Evolutionary conservation across 2,329 filamentous ascomycete genomes (phyloP).

Genomic region (Talaromyces piceae): DNA sequence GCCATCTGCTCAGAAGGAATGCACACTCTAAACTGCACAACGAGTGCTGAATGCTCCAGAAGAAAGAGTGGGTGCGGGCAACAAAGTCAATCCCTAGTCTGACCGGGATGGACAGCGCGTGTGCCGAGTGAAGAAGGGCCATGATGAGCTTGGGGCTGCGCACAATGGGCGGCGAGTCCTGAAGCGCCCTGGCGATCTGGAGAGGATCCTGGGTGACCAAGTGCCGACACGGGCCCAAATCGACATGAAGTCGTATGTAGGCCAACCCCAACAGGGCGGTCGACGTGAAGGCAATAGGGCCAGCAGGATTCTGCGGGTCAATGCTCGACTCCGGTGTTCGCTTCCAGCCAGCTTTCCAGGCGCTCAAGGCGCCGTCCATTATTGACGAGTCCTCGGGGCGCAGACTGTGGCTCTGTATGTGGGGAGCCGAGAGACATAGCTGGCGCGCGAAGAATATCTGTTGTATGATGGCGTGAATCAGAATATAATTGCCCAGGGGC

Average conservation of each 20-base stretch:
- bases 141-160: constrained; percentile 42
- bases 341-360: constrained; percentile 49
- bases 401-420: constrained; percentile 35
- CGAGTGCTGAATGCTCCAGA: constrained; percentile 51
- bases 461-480: constrained; percentile 49
- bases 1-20: constrained; percentile 41
- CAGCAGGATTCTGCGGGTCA: constrained; percentile 47
- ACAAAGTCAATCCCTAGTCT: constrained; percentile 48
- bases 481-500: constrained; percentile 47
- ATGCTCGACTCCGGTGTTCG: constrained; percentile 46
- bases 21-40: constrained; percentile 49
- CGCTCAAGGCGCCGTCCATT: constrained; percentile 41
- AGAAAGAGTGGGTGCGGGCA: constrained; percentile 46
- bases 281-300: constrained; percentile 47
- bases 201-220: constrained; percentile 42
- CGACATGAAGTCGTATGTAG: constrained; percentile 42
- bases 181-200: constrained; percentile 40
- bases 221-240: constrained; percentile 40
- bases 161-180: constrained; percentile 35
- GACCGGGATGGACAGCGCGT: constrained; percentile 48
- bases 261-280: constrained; percentile 41
- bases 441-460: constrained; percentile 48
- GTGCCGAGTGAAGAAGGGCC: constrained; percentile 47
- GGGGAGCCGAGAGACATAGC: constrained; percentile 39
- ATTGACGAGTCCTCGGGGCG: constrained; percentile 37